Base-by-base conservation (phyloP, 1,139 yeast genomes). In the Geotrichum klebahnii region DNA sequence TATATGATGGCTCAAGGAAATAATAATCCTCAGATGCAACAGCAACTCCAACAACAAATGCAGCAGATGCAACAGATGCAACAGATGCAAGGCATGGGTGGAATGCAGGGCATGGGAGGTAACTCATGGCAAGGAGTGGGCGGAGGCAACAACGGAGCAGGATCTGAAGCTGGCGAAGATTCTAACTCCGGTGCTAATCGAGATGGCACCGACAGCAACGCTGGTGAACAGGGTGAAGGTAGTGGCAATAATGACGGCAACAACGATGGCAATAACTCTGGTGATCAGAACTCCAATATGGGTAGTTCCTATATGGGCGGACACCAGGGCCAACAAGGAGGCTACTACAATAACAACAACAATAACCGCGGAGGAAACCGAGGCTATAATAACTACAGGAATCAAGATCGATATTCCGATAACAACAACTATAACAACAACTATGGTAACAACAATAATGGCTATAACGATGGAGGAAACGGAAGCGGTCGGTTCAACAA, bases 1-100 rank as follows among this genome's bases (percentile, higher is more conserved):
- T 63, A 65, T 65, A 65, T 67, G 69, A 57, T 54, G 53, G 53
- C 56, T 20, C 53, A 49, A 31, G 61, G 60, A 68, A 69, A 71
- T 68, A 70, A 52, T 58, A 61, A 53, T 48, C 67, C 64, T 29
- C 70, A 66, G 53, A 68, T 65, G 58, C 78, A 80, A 57, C 83
- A 79, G 61, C 54, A 52, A 32, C n/a, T 47, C 5, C 51, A 47
- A 35, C 51, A 51, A 31, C 79, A 74, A 43, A 53, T 44, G 62
- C 57, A 52, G 56, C 59, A 57, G 32, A 56, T 58, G 60, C 55
- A 57, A 40, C 57, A 55, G 44, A 55, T 51, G 57, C 57, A 51
- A 47, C 29, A 29, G 10, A 44, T 48, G 52, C 51, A 47, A 19
- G 37, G 42, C 19, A 44, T 48, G 48, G 45, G 45, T 9, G 42